Base-by-base conservation (phyloP, 192 early-diverging fungal species). In the Podila horticola region DNA sequence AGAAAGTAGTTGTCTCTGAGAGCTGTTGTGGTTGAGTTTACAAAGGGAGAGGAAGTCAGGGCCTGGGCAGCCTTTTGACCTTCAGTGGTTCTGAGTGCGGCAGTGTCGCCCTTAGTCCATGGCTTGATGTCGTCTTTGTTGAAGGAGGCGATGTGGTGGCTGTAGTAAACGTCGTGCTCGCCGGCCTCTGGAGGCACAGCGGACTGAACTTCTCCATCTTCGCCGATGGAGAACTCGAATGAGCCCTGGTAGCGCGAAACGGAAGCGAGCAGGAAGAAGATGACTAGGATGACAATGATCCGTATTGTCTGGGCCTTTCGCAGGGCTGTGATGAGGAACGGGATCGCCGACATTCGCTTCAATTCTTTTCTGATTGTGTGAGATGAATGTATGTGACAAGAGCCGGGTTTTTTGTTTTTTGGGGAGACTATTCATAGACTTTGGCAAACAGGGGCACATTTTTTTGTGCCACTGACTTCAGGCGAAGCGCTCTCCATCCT, bases 231-330 rank as follows among this genome's bases (percentile, higher is more conserved):
- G 26, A 72, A 73, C 19, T 81, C 77, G 50, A 73, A 38, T 5
- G 77, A 73, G 57, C 77, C 77, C 8, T 81, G 77, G 57, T 81
- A 81, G 5, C 77, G 65, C 11, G 77, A 81, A 20, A 73, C 57
- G 29, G 77, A 81, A 4, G 67, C 77, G 3, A 81, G 55, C 19
- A 69, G 28, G 38, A 73, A 73, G 45, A 81, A 73, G 66, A 73
- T 67, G 26, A 30, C 9, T 24, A 81, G 22, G 55, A 69, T 58
- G 26, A 30, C n/a, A 30, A 69, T 26, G 48, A 81, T 55, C 38
- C 77, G 77, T 38, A 73, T 11, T 10, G 66, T 58, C 63, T 81
- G 77, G 15, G 58, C 33, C 62, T 65, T 81, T 19, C 77, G 71
- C 22, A 66, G 12, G 5, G 38, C 3, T 45, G 71, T 62, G 5